Base-by-base conservation (phyloP, 2,329 filamentous ascomycete genomes). In the Fusarium duplospermum region DNA sequence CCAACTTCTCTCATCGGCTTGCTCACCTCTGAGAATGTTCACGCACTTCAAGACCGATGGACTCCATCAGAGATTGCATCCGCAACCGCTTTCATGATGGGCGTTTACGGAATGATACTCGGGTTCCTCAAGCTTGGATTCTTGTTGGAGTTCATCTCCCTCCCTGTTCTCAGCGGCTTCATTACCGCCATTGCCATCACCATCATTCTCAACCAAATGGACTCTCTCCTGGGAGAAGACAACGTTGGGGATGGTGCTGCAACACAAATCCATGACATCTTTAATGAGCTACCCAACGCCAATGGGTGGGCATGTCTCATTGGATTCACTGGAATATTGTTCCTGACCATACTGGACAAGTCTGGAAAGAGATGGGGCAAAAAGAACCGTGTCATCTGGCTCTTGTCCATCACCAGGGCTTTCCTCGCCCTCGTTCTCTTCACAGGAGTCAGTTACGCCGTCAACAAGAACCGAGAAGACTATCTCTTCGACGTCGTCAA, bases 131-230 rank as follows among this genome's bases (percentile, higher is more conserved):
- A 90, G 62, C 87, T 92, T 6, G 90, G 90, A 1, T 93, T 91
- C 78, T 83, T 92, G 6, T 85, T 93, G 22, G 90, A 93, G 69
- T 92, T 91, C 74, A 89, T 93, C 73, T 92, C 90, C 0, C 85
- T 90, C 1, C 90, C 90, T 0, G 89, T 92, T 2, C 84, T 93
- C 1, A 89, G 86, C 8, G 91, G 91, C 6, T 92, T 92, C 82
- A 91, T 93, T 74, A 91, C 90, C 0, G 90, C 90, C 2, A 90
- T 91, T 2, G 91, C 90, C 27, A 88, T 93, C 57, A 90, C 89
- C 33, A 92, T 93, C 76, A 87, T 89, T 24, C 87, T 92, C 59
- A 90, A 89, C n/a, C 91, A 93, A 78, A 86, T 93, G 65, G 88
- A 86, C 4, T 88, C 88, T 1, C 86, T 92, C 0, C 86, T 92